phyloP scores from a whole-genome alignment of 2,329 filamentous ascomycete genomes.

The Fusarium pseudoanthophilum region DNA sequence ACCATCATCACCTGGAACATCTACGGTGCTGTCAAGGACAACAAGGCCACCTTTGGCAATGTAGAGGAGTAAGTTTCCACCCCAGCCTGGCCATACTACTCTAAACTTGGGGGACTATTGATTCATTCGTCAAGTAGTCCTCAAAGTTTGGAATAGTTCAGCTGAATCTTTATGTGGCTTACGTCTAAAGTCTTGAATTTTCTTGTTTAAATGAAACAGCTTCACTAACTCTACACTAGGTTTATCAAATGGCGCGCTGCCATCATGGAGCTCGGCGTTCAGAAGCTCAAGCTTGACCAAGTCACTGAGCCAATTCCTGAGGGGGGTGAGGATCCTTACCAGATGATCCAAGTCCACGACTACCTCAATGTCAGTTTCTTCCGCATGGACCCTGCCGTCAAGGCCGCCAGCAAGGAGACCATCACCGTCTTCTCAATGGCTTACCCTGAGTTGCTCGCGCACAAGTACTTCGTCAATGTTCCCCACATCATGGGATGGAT shows the following conservation, averaged over 20 bases:
- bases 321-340: slow-evolving; percentile 82
- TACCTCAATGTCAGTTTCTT: slow-evolving; percentile 90
- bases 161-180: neutral
- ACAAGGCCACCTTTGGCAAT: slow-evolving; percentile 85
- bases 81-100: neutral
- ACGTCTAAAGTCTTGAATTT: neutral
- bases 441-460: slow-evolving; percentile 84
- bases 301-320: slow-evolving; percentile 79
- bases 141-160: neutral
- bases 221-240: slow-evolving; percentile 56
- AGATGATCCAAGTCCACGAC: slow-evolving; percentile 93
- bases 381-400: slow-evolving; percentile 80
- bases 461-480: slow-evolving; percentile 98
- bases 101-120: neutral
- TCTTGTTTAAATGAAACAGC: neutral
- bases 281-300: slow-evolving; percentile 75
- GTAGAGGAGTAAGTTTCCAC: slow-evolving; percentile 74
- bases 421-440: slow-evolving; percentile 83
- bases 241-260: slow-evolving; percentile 92
- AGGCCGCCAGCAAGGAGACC: slow-evolving; percentile 79
- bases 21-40: slow-evolving; percentile 86
- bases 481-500: slow-evolving; percentile 92
- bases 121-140: neutral
- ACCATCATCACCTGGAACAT: slow-evolving; percentile 89
- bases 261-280: slow-evolving; percentile 87